phyloP scores from a whole-genome alignment of 768 basidiomycete genomes.

The Kwoniella sp. region DNA sequence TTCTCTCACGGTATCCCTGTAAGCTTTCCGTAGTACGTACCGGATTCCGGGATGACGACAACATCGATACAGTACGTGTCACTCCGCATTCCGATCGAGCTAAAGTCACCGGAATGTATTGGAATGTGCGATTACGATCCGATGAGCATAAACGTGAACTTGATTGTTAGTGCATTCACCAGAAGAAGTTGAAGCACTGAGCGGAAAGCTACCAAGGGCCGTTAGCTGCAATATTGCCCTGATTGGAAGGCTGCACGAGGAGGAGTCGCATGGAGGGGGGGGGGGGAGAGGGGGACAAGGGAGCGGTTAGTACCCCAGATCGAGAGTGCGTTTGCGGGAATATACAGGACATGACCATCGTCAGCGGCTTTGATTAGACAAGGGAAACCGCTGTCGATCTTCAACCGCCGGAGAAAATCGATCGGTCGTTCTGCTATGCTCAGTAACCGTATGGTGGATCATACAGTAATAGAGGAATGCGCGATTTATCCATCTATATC shows the following conservation, averaged over 20 bases:
- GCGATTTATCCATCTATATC: neutral
- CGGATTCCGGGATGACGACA: neutral
- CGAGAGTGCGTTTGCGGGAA: neutral
- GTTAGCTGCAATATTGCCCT: neutral
- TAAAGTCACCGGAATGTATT: neutral
- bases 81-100: neutral
- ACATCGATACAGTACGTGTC: neutral
- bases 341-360: neutral
- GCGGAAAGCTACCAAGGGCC: too few species aligned
- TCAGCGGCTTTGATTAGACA: constrained; percentile 1
- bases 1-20: too few species aligned
- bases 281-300: too few species aligned
- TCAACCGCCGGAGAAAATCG: neutral
- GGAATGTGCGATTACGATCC: too few species aligned
- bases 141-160: too few species aligned
- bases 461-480: neutral
- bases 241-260: neutral
- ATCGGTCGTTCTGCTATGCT: too few species aligned
- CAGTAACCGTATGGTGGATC: too few species aligned
- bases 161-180: too few species aligned
- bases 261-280: too few species aligned
- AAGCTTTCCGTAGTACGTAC: neutral
- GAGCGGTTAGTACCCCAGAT: neutral
- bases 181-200: too few species aligned
- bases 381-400: constrained; percentile 1